phyloP scores from a whole-genome alignment of 768 basidiomycete genomes.

The Mycena haematopus region DNA sequence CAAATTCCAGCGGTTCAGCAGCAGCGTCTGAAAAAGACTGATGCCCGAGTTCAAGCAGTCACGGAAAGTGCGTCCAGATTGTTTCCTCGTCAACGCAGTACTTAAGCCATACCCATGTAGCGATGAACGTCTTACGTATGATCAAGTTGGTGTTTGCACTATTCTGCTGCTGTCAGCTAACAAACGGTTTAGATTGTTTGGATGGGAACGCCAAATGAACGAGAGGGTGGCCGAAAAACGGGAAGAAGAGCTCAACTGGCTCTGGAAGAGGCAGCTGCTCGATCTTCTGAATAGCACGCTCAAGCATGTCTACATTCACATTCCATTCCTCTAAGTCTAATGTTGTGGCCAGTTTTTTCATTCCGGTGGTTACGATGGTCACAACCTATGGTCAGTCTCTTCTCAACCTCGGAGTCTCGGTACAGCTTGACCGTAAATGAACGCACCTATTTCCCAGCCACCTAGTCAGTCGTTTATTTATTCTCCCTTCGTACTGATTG shows the following conservation, averaged over 20 bases:
- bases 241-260: conserved; percentile 62
- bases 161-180: background rate
- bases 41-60: conserved; percentile 65
- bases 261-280: conserved; percentile 56
- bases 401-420: background rate
- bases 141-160: conserved; percentile 48
- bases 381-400: conserved; percentile 55
- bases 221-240: conserved; percentile 61
- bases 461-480: conserved; percentile 21
- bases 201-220: conserved; percentile 66
- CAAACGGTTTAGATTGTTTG: conserved; percentile 52
- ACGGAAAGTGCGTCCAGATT: conserved; percentile 56
- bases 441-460: conserved; percentile 3
- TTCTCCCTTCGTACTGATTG: background rate
- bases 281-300: conserved; percentile 52
- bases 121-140: conserved; percentile 66
- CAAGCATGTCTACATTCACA: conserved; percentile 42
- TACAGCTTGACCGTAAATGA: background rate
- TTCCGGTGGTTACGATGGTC: conserved; percentile 72
- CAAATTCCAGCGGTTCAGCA: conserved; percentile 44
- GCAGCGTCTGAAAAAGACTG: conserved; percentile 60
- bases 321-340: background rate
- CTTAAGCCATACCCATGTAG: conserved; percentile 42
- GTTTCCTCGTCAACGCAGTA: conserved; percentile 21
- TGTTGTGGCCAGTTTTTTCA: conserved; percentile 49